Base-by-base conservation (phyloP, 139 green algal genomes). In the Chlamydomonas incerta region DNA sequence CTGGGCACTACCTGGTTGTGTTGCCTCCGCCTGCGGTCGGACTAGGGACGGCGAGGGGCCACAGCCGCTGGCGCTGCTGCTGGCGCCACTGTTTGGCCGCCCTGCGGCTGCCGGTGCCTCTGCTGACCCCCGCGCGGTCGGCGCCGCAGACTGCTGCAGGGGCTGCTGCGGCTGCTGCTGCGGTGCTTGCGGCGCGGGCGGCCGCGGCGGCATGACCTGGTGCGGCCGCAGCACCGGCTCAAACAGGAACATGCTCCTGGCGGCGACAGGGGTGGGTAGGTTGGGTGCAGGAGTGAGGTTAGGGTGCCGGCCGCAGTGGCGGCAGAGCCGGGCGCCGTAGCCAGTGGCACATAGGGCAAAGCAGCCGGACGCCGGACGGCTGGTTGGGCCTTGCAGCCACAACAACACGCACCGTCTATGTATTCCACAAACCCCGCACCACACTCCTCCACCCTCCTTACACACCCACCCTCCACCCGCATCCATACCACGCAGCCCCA, bases 211-310 rank as follows among this genome's bases (percentile, higher is more conserved):
- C 63, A 33, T 33, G 23, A 41, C 10, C 60, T 29, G 31, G 58
- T 37, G 31, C 6, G 79, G 66, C 20, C n/a, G 21, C 24, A 85
- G n/a, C 26, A 75, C 65, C 9, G 79, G 79, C 79, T 85, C 79
- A 31, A 55, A 85, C n/a, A 85, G 66, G 21, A 85, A 85, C 79
- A 85, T 75, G 65, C n/a, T 50, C 50, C 79, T 85, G 79, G 24
- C 17, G 60, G 60, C 20, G 57, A 29, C n/a, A 37, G 63, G 29
- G 63, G 62, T 34, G 62, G 26, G 62, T 34, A 21, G 62, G 8
- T 18, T 34, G 62, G 28, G 62, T 15, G 9, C 10, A 5, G 35
- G 29, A 28, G 9, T 10, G 14, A 35, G 62, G 28, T 35, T 28
- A 15, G 62, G 15, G 58, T 65, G 23, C 20, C 15, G 58, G 15